Conservation (phyloP, 352 stramenopile genomes). For the Aphanomyces astaci region DNA sequence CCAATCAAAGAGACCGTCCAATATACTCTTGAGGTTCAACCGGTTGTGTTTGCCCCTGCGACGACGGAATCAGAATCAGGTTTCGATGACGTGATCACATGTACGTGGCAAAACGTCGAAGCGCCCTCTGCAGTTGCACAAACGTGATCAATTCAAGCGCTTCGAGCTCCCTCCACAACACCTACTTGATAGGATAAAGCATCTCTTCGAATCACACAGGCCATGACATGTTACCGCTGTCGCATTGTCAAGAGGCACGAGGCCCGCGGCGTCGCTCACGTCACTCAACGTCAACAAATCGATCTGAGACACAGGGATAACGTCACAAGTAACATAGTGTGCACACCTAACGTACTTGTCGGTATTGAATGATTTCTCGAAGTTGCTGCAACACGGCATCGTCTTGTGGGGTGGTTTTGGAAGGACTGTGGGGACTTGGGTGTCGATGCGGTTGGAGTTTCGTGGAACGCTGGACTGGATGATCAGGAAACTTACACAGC, state of each 20-base stretch:
- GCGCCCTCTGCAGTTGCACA: not conserved
- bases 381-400: not conserved
- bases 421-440: not conserved
- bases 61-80: not conserved
- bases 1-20: not conserved
- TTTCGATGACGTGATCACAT: not conserved
- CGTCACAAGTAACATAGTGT: too few relatives aligned
- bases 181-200: not conserved
- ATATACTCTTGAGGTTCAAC: not conserved
- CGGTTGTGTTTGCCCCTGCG: not conserved
- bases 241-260: constrained; percentile 52
- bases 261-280: constrained; percentile 35
- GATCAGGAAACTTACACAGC: too few relatives aligned
- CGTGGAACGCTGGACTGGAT: not conserved
- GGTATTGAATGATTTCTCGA: not conserved
- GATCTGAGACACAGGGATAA: not conserved
- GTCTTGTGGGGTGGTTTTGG: not conserved
- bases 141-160: not conserved
- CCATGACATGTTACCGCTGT: not conserved
- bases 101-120: not conserved
- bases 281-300: not conserved
- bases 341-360: not conserved
- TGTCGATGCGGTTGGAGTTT: not conserved
- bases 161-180: constrained; percentile 1
- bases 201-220: too few relatives aligned